phyloP scores from a whole-genome alignment of 208 protist species.

The Lotmaria passim region DNA sequence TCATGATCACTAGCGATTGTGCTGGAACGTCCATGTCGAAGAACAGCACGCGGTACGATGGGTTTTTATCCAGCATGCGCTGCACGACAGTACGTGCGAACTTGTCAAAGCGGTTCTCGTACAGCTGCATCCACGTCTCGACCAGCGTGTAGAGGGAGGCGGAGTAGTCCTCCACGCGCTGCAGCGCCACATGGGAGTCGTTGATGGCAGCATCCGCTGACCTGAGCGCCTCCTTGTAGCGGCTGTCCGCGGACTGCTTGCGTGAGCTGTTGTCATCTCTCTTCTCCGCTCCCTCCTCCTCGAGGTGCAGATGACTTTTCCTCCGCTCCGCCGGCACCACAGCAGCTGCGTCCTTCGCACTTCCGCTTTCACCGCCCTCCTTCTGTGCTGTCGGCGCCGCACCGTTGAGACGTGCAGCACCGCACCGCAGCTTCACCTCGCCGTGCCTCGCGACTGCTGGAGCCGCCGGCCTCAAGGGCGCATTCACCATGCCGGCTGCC shows the following conservation, averaged over 20 bases:
- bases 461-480: too few species aligned
- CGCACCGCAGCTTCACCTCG: too few species aligned
- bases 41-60: conserved; percentile 20
- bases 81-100: conserved; percentile 20
- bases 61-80: conserved; percentile 13
- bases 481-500: too few species aligned
- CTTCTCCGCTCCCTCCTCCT: not conserved
- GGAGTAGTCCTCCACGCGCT: conserved; percentile 14
- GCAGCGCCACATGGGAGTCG: conserved; percentile 7
- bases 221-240: conserved; percentile 3
- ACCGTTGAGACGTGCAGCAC: too few species aligned
- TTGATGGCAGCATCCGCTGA: not conserved
- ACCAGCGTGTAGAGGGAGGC: conserved; percentile 7
- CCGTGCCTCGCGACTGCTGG: too few species aligned
- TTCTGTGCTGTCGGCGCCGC: too few species aligned
- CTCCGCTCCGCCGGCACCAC: too few species aligned
- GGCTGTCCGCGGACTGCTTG: conserved; percentile 11
- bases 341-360: too few species aligned
- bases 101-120: conserved; percentile 18
- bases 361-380: too few species aligned
- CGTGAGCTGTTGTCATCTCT: not conserved
- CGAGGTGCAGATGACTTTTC: too few species aligned
- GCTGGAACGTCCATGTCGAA: not conserved
- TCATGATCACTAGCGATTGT: conserved; percentile 25
- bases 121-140: conserved; percentile 25